Evolutionary conservation across 345 rosid species (phyloP), one percentile per base, ranked within the genome.

Genomic region (Citrus trifoliata): DNA sequence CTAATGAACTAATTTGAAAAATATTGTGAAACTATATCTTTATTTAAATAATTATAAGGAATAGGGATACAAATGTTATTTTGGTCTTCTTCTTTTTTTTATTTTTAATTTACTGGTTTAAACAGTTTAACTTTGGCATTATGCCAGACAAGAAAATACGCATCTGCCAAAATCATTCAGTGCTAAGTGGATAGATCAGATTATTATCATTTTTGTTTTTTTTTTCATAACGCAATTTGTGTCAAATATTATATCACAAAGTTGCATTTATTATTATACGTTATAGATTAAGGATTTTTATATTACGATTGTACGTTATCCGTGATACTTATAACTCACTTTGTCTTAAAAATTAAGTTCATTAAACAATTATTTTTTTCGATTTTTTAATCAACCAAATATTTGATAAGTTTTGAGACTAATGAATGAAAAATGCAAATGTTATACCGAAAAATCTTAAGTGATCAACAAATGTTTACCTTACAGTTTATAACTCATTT

Each of bases 41-140:
- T 4, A 53, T 18, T 53, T 6, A 16, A 53, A 4, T 6, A 18
- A 53, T 53, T 53, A 19, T 53, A 53, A 53, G 22, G 22, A 53
- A 4, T 16, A 53, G 58, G 22, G 58, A 53, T 16, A 1, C 2
- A 18, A 53, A 53, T 53, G 58, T 5, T 18, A 18, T 18, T 53
- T 53, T 53, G 0, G 1, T n/a, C 0, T n/a, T n/a, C n/a, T n/a
- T n/a, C 5, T 0, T 3, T n/a, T 33, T 18, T 2, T 3, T n/a
- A 21, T 18, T 2, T 1, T n/a, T 65, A 7, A 73, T 64, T 68
- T 83, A 77, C 76, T 76, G 73, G 83, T 37, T 74, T 60, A 60
- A 81, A 81, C 83, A 84, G 85, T 83, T 51, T 1, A 80, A 73
- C 84, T 79, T 77, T 69, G 73, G 85, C 87, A 83, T 86, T 86